Percentiles rank a stretch among this genome's conserved stretches.
Evolutionary conservation across 2,329 filamentous ascomycete genomes (phyloP).

Genomic region (Clonostachys sp.): DNA sequence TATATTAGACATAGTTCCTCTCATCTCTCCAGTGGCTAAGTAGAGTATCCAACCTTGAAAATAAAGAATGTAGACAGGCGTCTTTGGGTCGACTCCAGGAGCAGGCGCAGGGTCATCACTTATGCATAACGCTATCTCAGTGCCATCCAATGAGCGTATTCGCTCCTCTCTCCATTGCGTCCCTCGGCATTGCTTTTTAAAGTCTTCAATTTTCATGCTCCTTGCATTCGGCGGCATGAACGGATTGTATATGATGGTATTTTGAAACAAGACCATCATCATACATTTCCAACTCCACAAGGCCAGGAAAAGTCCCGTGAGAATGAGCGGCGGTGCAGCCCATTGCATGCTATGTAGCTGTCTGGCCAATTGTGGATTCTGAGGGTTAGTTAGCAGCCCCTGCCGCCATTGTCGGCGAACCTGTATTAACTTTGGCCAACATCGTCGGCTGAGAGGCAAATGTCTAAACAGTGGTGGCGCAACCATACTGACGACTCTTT

Average conservation of each 20-base stretch:
- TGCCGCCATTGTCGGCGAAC: too few relatives aligned
- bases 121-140: slow-evolving; percentile 56
- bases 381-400: not conserved
- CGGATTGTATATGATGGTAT: slow-evolving; percentile 79
- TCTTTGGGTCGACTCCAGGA: slow-evolving; percentile 3
- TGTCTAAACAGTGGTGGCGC: too few relatives aligned
- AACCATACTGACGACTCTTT: too few relatives aligned
- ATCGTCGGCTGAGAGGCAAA: too few relatives aligned
- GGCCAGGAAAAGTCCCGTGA: slow-evolving; percentile 58
- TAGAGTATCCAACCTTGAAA: slow-evolving; percentile 43
- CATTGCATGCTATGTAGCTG: slow-evolving; percentile 25
- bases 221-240: slow-evolving; percentile 68
- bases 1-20: not conserved
- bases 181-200: slow-evolving; percentile 51
- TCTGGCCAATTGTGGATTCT: slow-evolving; percentile 5
- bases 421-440: too few relatives aligned
- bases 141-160: slow-evolving; percentile 59
- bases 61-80: slow-evolving; percentile 49
- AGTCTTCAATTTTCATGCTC: slow-evolving; percentile 62
- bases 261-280: slow-evolving; percentile 74
- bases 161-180: slow-evolving; percentile 64
- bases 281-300: slow-evolving; percentile 65
- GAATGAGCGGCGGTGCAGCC: slow-evolving; percentile 63
- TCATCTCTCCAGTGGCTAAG: not conserved
- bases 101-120: slow-evolving; percentile 22